phyloP scores from a whole-genome alignment of 2,329 filamentous ascomycete genomes.

The Monosporascus sp. region DNA sequence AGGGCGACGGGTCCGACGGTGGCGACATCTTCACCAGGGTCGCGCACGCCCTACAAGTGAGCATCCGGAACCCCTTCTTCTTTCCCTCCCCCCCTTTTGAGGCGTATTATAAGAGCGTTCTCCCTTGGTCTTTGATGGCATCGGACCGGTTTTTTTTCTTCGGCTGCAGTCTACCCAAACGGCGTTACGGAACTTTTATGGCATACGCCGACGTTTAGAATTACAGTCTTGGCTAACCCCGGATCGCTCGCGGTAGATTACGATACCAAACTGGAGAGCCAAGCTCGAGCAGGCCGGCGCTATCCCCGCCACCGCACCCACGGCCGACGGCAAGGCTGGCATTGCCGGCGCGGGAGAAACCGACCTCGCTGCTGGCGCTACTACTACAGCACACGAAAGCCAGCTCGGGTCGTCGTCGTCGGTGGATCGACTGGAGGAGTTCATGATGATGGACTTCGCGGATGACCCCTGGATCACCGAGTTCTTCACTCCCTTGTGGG shows the following conservation, averaged over 20 bases:
- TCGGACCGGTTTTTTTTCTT: too few relatives aligned
- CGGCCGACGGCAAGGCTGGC: not conserved
- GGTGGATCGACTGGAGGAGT: slow-evolving; percentile 1
- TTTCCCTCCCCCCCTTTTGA: too few relatives aligned
- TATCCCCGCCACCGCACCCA: not conserved
- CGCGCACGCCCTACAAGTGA: slow-evolving; percentile 10
- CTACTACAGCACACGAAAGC: not conserved
- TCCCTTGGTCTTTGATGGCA: too few relatives aligned
- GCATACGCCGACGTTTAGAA: too few relatives aligned
- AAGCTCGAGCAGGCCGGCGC: slow-evolving; percentile 14
- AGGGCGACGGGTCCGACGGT: slow-evolving; percentile 8
- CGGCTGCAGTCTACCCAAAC: too few relatives aligned
- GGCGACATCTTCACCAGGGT: slow-evolving; percentile 18
- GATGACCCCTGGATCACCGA: slow-evolving; percentile 7
- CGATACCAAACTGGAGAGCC: slow-evolving; percentile 16
- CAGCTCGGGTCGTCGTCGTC: not conserved
- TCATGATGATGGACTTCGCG: slow-evolving; percentile 4
- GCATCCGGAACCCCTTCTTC: too few relatives aligned
- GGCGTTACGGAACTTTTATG: too few relatives aligned
- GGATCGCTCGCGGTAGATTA: not conserved
- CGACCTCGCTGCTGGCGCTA: not conserved
- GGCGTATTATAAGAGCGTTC: too few relatives aligned
- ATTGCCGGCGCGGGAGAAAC: not conserved
- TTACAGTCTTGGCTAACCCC: too few relatives aligned
- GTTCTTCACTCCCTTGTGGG: not conserved